Conservation (phyloP, 2,329 filamentous ascomycete species). For the Monascus ruber region DNA sequence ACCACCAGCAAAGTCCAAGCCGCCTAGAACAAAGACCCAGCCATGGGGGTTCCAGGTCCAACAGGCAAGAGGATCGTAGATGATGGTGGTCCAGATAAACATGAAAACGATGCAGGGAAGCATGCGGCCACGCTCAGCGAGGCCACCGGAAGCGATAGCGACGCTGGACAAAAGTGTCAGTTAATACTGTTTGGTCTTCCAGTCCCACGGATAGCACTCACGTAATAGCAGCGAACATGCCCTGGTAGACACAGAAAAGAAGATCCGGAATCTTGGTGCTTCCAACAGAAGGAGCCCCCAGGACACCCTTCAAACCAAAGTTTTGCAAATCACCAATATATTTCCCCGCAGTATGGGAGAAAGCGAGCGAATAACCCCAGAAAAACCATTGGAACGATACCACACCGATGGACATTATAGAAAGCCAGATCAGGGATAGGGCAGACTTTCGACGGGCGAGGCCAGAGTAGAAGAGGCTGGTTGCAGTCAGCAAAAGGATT, state of each 20-base stretch:
- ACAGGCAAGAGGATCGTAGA: constrained; percentile 88
- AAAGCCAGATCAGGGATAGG: constrained; percentile 73
- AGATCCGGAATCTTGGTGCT: constrained; percentile 66
- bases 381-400: constrained; percentile 92
- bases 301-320: constrained; percentile 65
- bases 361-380: constrained; percentile 79
- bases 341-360: constrained; percentile 62
- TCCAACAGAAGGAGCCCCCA: constrained; percentile 64
- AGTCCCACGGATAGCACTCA: constrained; percentile 34
- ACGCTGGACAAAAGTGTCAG: constrained; percentile 41
- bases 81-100: constrained; percentile 81
- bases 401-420: constrained; percentile 67
- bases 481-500: constrained; percentile 3
- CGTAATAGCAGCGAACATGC: constrained; percentile 61
- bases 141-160: constrained; percentile 71
- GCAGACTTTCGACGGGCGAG: constrained; percentile 82
- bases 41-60: constrained; percentile 86
- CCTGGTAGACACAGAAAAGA: constrained; percentile 64
- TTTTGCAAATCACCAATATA: constrained; percentile 72
- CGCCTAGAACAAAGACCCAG: constrained; percentile 70
- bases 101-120: constrained; percentile 83
- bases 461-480: constrained; percentile 82
- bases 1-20: constrained; percentile 79
- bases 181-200: constrained; percentile 14
- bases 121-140: constrained; percentile 79